Evolutionary conservation across 2,329 filamentous ascomycete genomes (phyloP).

Genomic region (Cadophora gregata): DNA sequence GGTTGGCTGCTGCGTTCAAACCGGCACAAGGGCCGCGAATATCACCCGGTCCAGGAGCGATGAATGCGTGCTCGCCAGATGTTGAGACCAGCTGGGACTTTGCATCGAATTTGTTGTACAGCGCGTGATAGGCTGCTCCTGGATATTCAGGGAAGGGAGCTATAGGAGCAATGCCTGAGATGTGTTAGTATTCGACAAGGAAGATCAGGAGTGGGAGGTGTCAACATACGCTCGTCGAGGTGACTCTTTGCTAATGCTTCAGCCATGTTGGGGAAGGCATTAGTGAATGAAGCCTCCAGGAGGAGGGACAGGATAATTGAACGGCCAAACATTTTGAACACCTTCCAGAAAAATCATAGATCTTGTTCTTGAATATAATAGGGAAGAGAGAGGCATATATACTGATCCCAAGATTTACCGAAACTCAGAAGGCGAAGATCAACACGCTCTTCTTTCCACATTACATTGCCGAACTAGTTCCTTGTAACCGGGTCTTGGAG

Average conservation of each 20-base stretch:
- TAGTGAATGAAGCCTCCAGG: slow-evolving; percentile 16
- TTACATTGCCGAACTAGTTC: background rate
- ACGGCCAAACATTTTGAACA: slow-evolving; percentile 12
- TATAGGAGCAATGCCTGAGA: slow-evolving; percentile 22
- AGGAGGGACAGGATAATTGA: slow-evolving; percentile 6
- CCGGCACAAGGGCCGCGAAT: slow-evolving; percentile 42
- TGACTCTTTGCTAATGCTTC: slow-evolving; percentile 17
- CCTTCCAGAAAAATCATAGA: background rate
- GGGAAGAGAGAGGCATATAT: background rate
- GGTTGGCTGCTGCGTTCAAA: slow-evolving; percentile 50
- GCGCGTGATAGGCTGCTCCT: slow-evolving; percentile 23
- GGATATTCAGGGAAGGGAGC: slow-evolving; percentile 30
- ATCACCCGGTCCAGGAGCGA: slow-evolving; percentile 28
- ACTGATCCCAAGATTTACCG: background rate
- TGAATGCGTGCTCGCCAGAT: slow-evolving; percentile 26
- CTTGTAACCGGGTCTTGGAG: background rate
- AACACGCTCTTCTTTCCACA: background rate
- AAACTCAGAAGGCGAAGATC: background rate
- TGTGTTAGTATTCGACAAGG: slow-evolving; percentile 4
- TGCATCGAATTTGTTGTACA: slow-evolving; percentile 31
- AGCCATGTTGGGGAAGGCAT: slow-evolving; percentile 24
- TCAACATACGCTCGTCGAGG: slow-evolving; percentile 21
- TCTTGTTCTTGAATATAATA: too few relatives aligned
- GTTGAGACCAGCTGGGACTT: slow-evolving; percentile 30
- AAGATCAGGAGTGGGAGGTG: background rate